A percentile compares a stretch with the other conserved stretches of the same genome.
Conservation (phyloP, 2,329 filamentous ascomycete genomes). For the Cladosporium sp. region DNA sequence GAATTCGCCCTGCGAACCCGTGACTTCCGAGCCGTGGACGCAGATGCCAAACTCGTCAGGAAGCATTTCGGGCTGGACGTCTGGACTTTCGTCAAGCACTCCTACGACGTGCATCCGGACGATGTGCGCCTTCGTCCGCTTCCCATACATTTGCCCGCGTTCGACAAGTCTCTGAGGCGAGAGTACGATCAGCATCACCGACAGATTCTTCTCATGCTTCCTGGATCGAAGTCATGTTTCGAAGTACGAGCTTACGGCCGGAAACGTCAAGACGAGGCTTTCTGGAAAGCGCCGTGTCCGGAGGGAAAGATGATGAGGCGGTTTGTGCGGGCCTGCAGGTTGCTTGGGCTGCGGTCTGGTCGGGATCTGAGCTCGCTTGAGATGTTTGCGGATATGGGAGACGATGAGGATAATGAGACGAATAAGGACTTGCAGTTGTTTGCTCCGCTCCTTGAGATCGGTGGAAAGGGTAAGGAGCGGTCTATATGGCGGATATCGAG, state of each 20-base stretch:
- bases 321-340: background rate
- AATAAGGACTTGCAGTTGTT: background rate
- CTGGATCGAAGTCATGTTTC: background rate
- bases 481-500: too few species aligned
- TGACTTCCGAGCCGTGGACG: background rate
- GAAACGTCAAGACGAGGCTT: background rate
- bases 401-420: background rate
- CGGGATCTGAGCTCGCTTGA: background rate
- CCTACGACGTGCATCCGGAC: background rate
- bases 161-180: too few species aligned
- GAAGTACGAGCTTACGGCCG: background rate
- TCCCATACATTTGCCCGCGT: too few species aligned
- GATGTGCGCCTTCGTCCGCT: background rate
- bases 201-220: background rate
- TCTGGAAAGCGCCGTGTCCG: background rate
- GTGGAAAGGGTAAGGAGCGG: background rate
- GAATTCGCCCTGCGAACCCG: background rate
- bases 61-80: background rate
- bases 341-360: background rate
- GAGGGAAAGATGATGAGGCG: background rate
- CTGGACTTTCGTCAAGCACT: background rate
- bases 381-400: background rate
- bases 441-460: background rate
- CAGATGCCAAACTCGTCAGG: background rate
- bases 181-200: too few species aligned